A percentile compares a stretch with the other conserved stretches of the same genome.
Conservation (phyloP, 495 filamentous ascomycete genomes). For the Chaetomium fimeti region DNA sequence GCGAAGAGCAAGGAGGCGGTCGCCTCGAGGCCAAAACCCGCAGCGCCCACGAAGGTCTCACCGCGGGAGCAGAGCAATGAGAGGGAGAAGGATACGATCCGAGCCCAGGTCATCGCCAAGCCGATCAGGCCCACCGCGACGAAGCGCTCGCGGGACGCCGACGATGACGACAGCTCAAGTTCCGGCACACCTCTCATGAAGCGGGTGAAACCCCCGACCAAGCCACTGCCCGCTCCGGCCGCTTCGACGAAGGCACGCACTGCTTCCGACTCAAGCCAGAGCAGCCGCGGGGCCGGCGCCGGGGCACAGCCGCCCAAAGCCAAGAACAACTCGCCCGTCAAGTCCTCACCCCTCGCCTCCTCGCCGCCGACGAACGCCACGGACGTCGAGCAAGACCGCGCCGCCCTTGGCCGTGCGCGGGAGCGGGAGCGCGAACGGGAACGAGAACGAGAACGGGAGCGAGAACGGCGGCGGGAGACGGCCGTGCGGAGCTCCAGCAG, state of each 20-base stretch:
- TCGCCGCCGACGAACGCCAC: conserved; percentile 77
- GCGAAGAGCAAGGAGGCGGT: conserved; percentile 35
- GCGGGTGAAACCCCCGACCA: conserved; percentile 45
- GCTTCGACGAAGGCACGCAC: conserved; percentile 39
- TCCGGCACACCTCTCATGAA: conserved; percentile 52
- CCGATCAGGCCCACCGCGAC: conserved; percentile 26
- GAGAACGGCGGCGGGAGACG: conserved; percentile 30
- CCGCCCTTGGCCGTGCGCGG: conserved; percentile 11
- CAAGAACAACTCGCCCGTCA: conserved; percentile 60
- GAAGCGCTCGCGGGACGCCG: conserved; percentile 42
- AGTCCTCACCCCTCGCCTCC: conserved; percentile 70
- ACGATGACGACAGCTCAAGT: conserved; percentile 54
- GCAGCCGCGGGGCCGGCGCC: conserved; percentile 40
- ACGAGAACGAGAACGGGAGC: neutral
- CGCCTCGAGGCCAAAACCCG: conserved; percentile 23
- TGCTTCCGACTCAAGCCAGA: conserved; percentile 47
- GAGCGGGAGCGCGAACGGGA: conserved; percentile 34
- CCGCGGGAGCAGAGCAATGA: conserved; percentile 23
- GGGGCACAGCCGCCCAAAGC: conserved; percentile 35
- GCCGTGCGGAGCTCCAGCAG: conserved; percentile 30
- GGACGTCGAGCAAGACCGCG: conserved; percentile 51
- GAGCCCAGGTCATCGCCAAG: conserved; percentile 36
- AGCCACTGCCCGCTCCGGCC: conserved; percentile 23
- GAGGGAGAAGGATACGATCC: conserved; percentile 37
- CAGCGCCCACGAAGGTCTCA: conserved; percentile 16